Conservation (phyloP, 2,329 filamentous ascomycete genomes). For the Beauveria caledonica region DNA sequence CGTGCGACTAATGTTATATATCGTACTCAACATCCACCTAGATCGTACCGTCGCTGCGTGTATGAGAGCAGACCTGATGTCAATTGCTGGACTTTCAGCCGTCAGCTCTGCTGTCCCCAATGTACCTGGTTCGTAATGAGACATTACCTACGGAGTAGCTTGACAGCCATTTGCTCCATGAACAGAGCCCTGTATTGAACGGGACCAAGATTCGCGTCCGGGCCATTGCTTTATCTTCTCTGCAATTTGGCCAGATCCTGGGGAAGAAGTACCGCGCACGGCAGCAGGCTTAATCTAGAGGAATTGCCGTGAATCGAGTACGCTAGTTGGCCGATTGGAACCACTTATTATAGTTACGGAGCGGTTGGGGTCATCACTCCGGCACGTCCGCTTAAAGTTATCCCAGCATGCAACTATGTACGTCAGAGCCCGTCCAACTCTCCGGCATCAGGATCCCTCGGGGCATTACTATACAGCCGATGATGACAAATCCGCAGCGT, state of each 20-base stretch:
- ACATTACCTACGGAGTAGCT: too few relatives aligned
- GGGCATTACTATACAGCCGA: background rate
- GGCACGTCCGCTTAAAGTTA: too few relatives aligned
- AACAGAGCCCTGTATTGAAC: too few relatives aligned
- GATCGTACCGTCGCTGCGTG: too few relatives aligned
- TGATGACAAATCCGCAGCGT: background rate
- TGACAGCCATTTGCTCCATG: too few relatives aligned
- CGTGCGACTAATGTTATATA: background rate
- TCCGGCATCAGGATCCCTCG: background rate
- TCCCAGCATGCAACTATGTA: background rate
- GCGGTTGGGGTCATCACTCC: background rate
- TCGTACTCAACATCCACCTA: too few relatives aligned
- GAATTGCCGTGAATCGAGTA: background rate
- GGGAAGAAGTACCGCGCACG: background rate
- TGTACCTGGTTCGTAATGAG: too few relatives aligned
- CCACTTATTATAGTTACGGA: constrained; percentile 2
- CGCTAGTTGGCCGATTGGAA: background rate
- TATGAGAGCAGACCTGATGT: too few relatives aligned
- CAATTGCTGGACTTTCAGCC: too few relatives aligned
- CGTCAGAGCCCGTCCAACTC: background rate
- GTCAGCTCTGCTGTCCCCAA: too few relatives aligned
- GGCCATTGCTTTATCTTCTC: too few relatives aligned
- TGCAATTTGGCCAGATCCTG: background rate
- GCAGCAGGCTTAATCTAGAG: background rate
- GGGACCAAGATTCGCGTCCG: background rate